Conservation (phyloP, 768 basidiomycete species). For the Tricholoma furcatifolium region DNA sequence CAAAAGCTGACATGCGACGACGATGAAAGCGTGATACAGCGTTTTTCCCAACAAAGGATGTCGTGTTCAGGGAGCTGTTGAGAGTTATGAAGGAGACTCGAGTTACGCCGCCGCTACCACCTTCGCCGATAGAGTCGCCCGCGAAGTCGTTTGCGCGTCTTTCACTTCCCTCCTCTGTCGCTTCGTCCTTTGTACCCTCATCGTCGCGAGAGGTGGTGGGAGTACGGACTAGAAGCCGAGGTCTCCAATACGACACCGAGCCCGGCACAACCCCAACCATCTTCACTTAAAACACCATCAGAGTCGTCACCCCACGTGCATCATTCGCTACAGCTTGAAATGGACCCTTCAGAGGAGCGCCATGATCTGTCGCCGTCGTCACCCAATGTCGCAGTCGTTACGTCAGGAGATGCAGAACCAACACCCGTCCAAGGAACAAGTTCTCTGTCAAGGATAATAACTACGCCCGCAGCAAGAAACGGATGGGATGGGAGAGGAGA, state of each 20-base stretch:
- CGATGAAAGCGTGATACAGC: slow-evolving; percentile 34
- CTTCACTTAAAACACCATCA: too few relatives aligned
- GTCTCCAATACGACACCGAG: too few relatives aligned
- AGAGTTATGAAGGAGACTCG: slow-evolving; percentile 30
- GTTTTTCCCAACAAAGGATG: slow-evolving; percentile 21
- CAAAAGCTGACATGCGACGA: slow-evolving; percentile 55
- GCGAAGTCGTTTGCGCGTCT: slow-evolving; percentile 51
- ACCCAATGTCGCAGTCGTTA: too few relatives aligned
- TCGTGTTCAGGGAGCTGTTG: slow-evolving; percentile 8
- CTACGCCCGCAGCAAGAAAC: background rate
- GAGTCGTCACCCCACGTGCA: too few relatives aligned
- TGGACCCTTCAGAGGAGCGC: too few relatives aligned
- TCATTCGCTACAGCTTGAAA: too few relatives aligned
- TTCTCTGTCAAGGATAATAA: background rate
- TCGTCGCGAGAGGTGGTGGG: background rate
- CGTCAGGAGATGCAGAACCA: too few relatives aligned
- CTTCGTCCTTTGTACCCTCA: background rate
- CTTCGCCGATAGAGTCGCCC: slow-evolving; percentile 32
- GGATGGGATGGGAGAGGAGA: background rate
- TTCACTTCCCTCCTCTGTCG: slow-evolving; percentile 40
- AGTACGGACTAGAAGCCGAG: too few relatives aligned
- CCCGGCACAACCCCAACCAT: too few relatives aligned
- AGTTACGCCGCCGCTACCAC: too few relatives aligned
- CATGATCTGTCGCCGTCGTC: too few relatives aligned
- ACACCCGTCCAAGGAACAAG: background rate